A percentile compares a stretch with the other conserved stretches of the same genome.
Evolutionary conservation across 345 rosid species (phyloP).

Genomic region (Eucalyptus curtisii): DNA sequence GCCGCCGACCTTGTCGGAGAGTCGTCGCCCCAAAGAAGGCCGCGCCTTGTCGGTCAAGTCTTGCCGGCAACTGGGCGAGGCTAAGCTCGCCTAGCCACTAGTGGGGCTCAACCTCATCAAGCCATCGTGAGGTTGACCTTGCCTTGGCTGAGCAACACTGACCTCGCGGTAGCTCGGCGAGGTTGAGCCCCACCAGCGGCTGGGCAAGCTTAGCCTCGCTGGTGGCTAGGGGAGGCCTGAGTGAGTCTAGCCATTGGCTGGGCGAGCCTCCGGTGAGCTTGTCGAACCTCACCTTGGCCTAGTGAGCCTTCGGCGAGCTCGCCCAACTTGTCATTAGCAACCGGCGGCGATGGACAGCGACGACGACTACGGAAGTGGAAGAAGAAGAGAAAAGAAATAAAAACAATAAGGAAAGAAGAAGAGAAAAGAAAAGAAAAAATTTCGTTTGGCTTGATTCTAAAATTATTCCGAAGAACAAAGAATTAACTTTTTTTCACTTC

Average conservation of each 20-base stretch:
- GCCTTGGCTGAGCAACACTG: no score
- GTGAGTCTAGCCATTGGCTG: fast-evolving
- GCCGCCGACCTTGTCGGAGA: fast-evolving
- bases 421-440: no score
- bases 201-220: fast-evolving
- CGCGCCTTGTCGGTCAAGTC: fast-evolving
- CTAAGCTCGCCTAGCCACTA: no score
- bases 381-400: no score
- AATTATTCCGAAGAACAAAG: no score
- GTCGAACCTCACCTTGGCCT: fast-evolving
- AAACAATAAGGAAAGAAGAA: no score
- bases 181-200: fast-evolving
- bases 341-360: fast-evolving
- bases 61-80: no score
- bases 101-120: fast-evolving
- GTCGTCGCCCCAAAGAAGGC: fast-evolving
- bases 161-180: fast-evolving
- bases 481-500: no score
- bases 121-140: no score
- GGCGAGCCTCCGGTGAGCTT: no score
- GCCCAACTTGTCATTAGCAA: fast-evolving
- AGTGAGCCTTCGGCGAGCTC: fast-evolving
- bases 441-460: no score
- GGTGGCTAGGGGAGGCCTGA: fast-evolving
- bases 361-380: no score